Percentiles rank a stretch among this genome's conserved stretches.
Conservation (phyloP, 1,139 yeast genomes). For the Kodamaea ohmeri region DNA sequence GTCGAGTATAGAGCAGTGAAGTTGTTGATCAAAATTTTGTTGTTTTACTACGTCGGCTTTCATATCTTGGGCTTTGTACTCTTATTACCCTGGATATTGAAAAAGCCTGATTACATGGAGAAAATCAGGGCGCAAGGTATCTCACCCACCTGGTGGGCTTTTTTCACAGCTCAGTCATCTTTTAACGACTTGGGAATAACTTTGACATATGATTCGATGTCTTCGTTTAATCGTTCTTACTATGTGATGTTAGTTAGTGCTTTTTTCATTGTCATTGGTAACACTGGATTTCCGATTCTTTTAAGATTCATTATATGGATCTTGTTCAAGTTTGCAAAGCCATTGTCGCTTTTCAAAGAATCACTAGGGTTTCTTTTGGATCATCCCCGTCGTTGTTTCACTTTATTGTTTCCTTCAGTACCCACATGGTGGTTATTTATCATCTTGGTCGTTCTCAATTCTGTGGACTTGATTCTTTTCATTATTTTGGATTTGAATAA, state of each 20-base stretch:
- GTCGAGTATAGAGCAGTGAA: conserved; percentile 92
- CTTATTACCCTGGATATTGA: conserved; percentile 65
- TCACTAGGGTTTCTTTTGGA: conserved; percentile 83
- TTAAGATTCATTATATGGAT: conserved; percentile 81
- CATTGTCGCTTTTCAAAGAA: conserved; percentile 64
- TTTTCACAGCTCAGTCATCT: conserved; percentile 72
- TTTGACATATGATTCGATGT: conserved; percentile 76
- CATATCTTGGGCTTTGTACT: conserved; percentile 59
- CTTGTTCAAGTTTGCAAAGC: conserved; percentile 63
- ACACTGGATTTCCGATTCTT: conserved; percentile 87
- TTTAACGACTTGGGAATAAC: conserved; percentile 86
- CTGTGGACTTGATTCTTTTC: conserved; percentile 75
- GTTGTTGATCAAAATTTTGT: conserved; percentile 63
- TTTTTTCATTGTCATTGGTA: conserved; percentile 80
- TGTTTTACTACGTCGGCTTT: conserved; percentile 71
- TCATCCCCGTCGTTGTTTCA: conserved; percentile 96
- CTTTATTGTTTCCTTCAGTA: conserved; percentile 81
- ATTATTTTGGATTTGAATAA: conserved; percentile 70
- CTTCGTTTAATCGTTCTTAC: conserved; percentile 56
- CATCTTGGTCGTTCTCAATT: conserved; percentile 69
- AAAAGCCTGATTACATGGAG: conserved; percentile 39
- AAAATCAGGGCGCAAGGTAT: conserved; percentile 54
- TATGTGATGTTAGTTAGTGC: conserved; percentile 62
- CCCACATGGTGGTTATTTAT: conserved; percentile 95
- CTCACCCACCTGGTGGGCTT: conserved; percentile 87